A percentile compares a stretch with the other conserved stretches of the same genome.
Conservation (phyloP, 768 basidiomycete species). For the Termitomyces sp. region DNA sequence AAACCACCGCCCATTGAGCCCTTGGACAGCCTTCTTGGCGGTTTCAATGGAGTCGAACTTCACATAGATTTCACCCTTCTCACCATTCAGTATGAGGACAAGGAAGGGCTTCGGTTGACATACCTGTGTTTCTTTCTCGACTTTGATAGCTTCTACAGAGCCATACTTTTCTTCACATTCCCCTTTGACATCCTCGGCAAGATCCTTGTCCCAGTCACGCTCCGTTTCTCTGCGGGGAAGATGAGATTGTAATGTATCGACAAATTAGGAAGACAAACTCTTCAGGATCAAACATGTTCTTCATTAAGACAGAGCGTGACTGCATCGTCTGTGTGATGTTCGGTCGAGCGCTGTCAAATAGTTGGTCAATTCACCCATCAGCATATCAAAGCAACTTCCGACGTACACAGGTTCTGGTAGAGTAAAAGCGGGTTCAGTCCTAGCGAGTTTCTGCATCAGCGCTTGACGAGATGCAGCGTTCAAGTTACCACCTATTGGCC, state of each 20-base stretch:
- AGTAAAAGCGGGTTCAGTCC: conserved; percentile 65
- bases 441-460: conserved; percentile 99
- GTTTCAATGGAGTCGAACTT: conserved; percentile 79
- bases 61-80: conserved; percentile 93
- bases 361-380: conserved; percentile 11
- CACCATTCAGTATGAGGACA: neutral
- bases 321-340: conserved; percentile 82
- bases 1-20: conserved; percentile 96
- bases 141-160: conserved; percentile 77
- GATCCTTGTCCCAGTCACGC: conserved; percentile 93
- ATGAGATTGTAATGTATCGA: neutral
- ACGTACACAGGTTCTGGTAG: conserved; percentile 59
- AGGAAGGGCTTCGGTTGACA: neutral
- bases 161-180: conserved; percentile 95
- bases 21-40: conserved; percentile 80
- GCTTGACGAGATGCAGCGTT: conserved; percentile 98
- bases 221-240: conserved; percentile 74
- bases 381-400: conserved; percentile 1
- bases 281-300: conserved; percentile 97
- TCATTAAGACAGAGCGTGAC: conserved; percentile 83
- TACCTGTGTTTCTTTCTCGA: conserved; percentile 92
- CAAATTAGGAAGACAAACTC: conserved; percentile 52
- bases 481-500: conserved; percentile 79
- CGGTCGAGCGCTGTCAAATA: conserved; percentile 52
- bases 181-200: conserved; percentile 92